Evolutionary conservation across 306 rosid species (phyloP), one percentile per base, ranked within the genome.

Genomic region (Sindora glabra): DNA sequence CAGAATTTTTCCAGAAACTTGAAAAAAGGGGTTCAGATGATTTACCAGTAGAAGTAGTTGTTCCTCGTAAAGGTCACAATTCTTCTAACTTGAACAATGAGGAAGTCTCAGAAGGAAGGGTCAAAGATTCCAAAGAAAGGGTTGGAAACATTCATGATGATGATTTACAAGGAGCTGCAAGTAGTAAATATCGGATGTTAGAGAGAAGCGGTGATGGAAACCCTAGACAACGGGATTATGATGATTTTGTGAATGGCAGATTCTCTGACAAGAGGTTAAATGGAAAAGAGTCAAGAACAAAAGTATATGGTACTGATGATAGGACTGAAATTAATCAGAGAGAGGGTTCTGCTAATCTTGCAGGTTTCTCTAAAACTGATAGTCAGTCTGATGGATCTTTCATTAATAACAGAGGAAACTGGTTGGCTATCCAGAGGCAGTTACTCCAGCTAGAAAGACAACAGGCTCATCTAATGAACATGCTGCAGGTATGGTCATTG

Each of bases 401-500:
- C 67, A 67, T 75, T 56, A 89, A 76, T 74, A 92, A 67, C 75
- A 92, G 84, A 74, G 99, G 97, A 75, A 94, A 83, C 69, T 89
- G 96, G 99, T 71, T 85, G 66, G 94, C 90, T 54, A 89, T 89
- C 71, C 99, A 94, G 81, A 71, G 97, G 79, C 99, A 94, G 68
- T 78, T 94, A 53, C 70, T 81, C 48, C 95, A 82, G 82, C 75
- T 94, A 73, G 99, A 94, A 85, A 89, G 97, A 62, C 99, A 94
- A 71, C 99, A 94, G 71, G 72, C 80, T 71, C 97, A 89, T 77
- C 78, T 94, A 69, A 94, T 94, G 99, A 94, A 81, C 86, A 86
- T 94, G 97, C 83, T 92, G 71, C 96, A 91, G 97, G 97, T 91
- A 64, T 44, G 64, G 30, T 63, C 62, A 63, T 16, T 54, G 62